Base-by-base conservation (phyloP, 2,329 filamentous ascomycete species). In the Grosmannia serpens region DNA sequence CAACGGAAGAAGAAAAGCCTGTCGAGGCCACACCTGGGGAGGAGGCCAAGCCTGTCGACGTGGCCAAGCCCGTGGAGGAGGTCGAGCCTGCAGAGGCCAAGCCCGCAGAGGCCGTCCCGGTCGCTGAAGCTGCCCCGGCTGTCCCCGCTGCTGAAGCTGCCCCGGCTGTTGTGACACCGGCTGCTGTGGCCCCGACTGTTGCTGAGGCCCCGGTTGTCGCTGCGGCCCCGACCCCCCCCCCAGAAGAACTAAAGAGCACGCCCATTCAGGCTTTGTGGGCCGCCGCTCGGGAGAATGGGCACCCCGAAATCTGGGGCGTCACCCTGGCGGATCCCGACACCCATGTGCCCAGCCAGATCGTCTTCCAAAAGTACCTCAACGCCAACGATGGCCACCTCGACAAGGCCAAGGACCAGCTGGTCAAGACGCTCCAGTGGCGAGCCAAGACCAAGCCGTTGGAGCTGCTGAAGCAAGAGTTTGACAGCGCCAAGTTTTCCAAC, bases 331-430 rank as follows among this genome's bases (percentile, higher is more conserved):
- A 76, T 59, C 72, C 74, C 24, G 70, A 66, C 3, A 68, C 73
- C 47, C 79, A 90, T 66, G 78, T 91, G 56, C 88, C 88, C 58
- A 91, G 88, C 53, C 86, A 88, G 69, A 85, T 96, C 65, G 82
- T 96, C 56, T 78, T 96, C 54, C 90, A 95, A 70, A 97, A 96
- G 76, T 96, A 91, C 74, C 82, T 97, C 58, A 89, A 91, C 65
- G 92, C 91, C 69, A 96, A 96, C 70, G 84, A 85, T 62, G 85
- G 86, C 62, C 85, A 95, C 67, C 70, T 89, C 8, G 76, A 77
- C 57, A 85, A 85, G 68, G 89, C 91, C 20, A 84, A 86, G 68
- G 82, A 86, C 58, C 91, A 96, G 75, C 82, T 97, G 51, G 77
- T 75, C 60, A 84, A 86, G 66, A 91, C 91, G 1, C 78, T 96